Evolutionary conservation across 805 yeast genomes (phyloP).

Genomic region (Sugiyamaella marilandica): DNA sequence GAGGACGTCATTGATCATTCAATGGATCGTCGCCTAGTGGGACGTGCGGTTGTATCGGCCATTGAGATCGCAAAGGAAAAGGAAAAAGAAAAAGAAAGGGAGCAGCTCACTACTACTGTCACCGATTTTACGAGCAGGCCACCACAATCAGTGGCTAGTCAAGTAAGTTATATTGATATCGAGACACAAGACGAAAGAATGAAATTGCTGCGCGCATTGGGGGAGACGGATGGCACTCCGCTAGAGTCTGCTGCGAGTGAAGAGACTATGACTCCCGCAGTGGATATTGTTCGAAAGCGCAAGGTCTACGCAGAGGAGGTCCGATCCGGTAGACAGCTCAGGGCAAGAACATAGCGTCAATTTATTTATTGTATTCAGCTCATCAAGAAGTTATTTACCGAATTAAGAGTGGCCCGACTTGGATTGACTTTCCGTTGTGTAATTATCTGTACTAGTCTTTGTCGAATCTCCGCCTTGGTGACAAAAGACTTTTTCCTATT

Average conservation of each 20-base stretch:
- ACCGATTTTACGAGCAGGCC: not conserved
- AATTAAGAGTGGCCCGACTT: constrained; percentile 69
- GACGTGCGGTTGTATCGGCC: constrained; percentile 6
- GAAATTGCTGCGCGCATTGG: constrained; percentile 20
- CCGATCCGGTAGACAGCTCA: not conserved
- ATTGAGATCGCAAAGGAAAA: not conserved
- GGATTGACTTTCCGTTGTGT: constrained; percentile 58
- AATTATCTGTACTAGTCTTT: constrained; percentile 50
- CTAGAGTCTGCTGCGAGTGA: constrained; percentile 12
- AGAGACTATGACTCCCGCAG: constrained; percentile 19
- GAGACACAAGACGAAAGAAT: constrained; percentile 20
- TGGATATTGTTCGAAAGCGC: constrained; percentile 13
- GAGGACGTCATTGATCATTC: constrained; percentile 2
- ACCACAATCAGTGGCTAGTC: constrained; percentile 9
- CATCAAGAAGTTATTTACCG: constrained; percentile 59
- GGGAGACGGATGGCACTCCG: constrained; percentile 13
- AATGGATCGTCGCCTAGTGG: not conserved
- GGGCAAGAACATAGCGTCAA: not conserved
- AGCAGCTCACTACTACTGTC: not conserved
- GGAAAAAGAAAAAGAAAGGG: not conserved
- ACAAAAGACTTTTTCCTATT: constrained; percentile 18
- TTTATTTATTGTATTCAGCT: constrained; percentile 24
- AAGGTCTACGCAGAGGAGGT: not conserved
- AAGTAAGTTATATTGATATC: constrained; percentile 24
- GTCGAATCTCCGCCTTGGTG: constrained; percentile 48